Base-by-base conservation (phyloP, 2,329 filamentous ascomycete species). In the Acrodontium crateriforme region DNA sequence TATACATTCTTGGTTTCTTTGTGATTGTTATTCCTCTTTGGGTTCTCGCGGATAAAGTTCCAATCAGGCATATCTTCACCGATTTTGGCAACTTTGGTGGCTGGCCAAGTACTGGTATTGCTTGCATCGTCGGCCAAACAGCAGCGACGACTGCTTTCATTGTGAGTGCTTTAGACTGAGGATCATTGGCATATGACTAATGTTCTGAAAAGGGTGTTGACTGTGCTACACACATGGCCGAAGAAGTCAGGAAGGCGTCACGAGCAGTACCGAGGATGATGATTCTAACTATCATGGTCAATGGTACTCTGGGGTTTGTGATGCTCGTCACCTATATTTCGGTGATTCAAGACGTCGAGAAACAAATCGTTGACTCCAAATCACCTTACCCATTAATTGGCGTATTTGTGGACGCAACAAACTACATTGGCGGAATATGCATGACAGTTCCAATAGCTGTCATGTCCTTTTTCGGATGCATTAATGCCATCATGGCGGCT, bases 1-100 rank as follows among this genome's bases (percentile, higher is more conserved):
- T 66, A 5, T 63, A 66, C 28, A 45, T 67, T 9, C 42, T 20
- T 20, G 18, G 18, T 20, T 66, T 67, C 44, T 63, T 67, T 25
- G 62, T 55, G 1, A 59, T 66, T 25, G 40, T 67, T 5, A 59
- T 65, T 12, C 55, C 60, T 0, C 55, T 6, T 37, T 54, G 18
- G 53, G 53, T n/a, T 51, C 65, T 6, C 60, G 67, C 37, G 54
- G 57, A 9, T 41, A 59, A 60, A 44, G 53, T 56, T 6, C 58
- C 53, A 1, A 65, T 67, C 28, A 45, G 62, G 37, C 60, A 63
- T 36, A 56, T 64, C 13, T 50, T 56, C 30, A 50, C 59, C 21
- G 56, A 59, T 1, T 55, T 57, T 5, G 41, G 50, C 4, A 52
- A 59, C 14, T 53, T 44, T 9, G 61, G 59, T 2, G 44, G 42